These are phyloP conservation scores for Scalesia atractyloides DNA, from an alignment of 129 eudicot species.

Conservation along the genomic window DNA sequence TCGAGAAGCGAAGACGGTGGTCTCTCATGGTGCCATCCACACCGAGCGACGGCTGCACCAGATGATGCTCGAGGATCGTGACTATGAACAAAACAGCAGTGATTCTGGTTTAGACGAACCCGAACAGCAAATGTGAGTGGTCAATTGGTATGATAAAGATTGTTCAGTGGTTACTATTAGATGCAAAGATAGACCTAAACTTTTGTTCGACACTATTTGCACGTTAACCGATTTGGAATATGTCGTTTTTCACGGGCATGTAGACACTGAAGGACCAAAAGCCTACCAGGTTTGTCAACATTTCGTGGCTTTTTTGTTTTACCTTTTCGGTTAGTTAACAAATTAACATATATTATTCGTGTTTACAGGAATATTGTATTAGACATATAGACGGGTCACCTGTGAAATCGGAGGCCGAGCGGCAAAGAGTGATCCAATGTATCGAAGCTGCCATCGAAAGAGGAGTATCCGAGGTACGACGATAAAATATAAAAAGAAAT, in stretches of 20 bases:
- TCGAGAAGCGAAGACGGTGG: conserved; percentile 74
- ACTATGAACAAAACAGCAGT: conserved; percentile 51
- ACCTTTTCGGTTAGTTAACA: background rate
- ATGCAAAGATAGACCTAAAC: conserved; percentile 93
- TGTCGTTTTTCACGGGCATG: conserved; percentile 90
- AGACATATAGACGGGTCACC: conserved; percentile 92
- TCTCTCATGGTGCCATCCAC: conserved; percentile 62
- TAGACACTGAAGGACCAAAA: conserved; percentile 78
- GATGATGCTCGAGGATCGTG: conserved; percentile 90
- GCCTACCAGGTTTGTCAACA: conserved; percentile 73
- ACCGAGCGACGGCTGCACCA: conserved; percentile 91
- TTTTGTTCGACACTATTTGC: conserved; percentile 78
- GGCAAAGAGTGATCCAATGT: conserved; percentile 89
- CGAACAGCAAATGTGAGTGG: conserved; percentile 47
- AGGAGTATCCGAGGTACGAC: conserved; percentile 86
- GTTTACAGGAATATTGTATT: conserved; percentile 75
- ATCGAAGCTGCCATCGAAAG: conserved; percentile 96
- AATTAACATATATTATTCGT: background rate
- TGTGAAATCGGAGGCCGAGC: conserved; percentile 94
- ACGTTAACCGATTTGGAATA: conserved; percentile 94
- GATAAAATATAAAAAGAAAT: background rate
- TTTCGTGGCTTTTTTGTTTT: background rate
- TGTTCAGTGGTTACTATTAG: conserved; percentile 82
- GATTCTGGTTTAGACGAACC: conserved; percentile 22
- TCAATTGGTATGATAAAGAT: conserved; percentile 90